Base-by-base conservation (phyloP, 768 basidiomycete genomes). In the Termitomyces sp. region DNA sequence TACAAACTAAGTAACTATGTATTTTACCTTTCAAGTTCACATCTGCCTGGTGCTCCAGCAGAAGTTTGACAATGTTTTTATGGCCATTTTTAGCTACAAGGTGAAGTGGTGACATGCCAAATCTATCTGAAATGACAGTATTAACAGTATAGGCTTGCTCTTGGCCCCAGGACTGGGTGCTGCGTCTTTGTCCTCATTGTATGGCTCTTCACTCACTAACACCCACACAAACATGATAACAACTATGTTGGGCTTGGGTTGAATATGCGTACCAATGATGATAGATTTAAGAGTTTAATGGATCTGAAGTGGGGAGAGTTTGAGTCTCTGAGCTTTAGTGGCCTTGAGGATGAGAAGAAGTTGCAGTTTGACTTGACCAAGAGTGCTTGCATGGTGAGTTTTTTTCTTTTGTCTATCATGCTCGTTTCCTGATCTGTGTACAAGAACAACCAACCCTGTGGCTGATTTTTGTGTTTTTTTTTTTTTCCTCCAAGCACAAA, bases 241-340 rank as follows among this genome's bases (percentile, higher is more conserved):
- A 75, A 77, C 55, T 69, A 75, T 57, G 74, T 78, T 56, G 75
- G 72, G 1, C 53, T 66, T 10, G 65, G 73, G 7, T 52, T 77
- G 9, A 68, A 67, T 14, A 65, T 56, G 10, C 75, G 78, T 41
- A 73, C 77, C 40, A 78, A 79, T 12, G 87, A 87, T 59, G 89
- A 88, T 55, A 78, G 86, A 12, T 96, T 91, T 72, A 80, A 85
- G 54, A 92, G 84, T 58, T 67, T 95, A 61, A 90, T 92, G 0
- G 92, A 96, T 56, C 73, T 95, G 60, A 89, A 87, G 66, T 97
- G 95, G 95, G 92, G 92, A 7, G 86, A 90, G 68, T 98, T 97
- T 65, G 92, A 95, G 76, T 73, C 80, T 38, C 78, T 85, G 71
- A 95, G 95, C 0, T 97, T 98, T 60, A 82, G 83, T 7, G 75